A percentile compares a stretch with the other conserved stretches of the same genome.
phyloP scores from a whole-genome alignment of 2,329 filamentous ascomycete genomes.

The Graphiopsis chlorocephala region DNA sequence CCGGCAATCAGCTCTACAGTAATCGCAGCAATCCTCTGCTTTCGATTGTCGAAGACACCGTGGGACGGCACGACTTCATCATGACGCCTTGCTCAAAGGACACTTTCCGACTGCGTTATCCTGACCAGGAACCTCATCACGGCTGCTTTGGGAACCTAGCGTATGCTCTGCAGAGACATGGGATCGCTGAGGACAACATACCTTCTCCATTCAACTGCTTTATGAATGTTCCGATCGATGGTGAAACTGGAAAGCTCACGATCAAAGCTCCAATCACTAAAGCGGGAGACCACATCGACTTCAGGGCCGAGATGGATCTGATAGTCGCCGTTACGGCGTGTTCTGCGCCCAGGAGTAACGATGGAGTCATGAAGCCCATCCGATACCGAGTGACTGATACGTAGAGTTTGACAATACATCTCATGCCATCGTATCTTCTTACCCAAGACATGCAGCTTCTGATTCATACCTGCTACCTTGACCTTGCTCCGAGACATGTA shows the following conservation, averaged over 20 bases:
- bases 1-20: slow-evolving; percentile 22
- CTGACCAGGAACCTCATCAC: slow-evolving; percentile 26
- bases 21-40: slow-evolving; percentile 24
- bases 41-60: slow-evolving; percentile 21
- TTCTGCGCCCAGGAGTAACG: slow-evolving; percentile 26
- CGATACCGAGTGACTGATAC: slow-evolving; percentile 11
- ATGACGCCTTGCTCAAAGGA: slow-evolving; percentile 25
- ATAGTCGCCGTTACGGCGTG: slow-evolving; percentile 29
- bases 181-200: slow-evolving; percentile 24
- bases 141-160: slow-evolving; percentile 31
- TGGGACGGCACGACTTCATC: slow-evolving; percentile 24
- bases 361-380: slow-evolving; percentile 26
- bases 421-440: not conserved
- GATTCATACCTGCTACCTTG: not conserved
- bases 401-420: not conserved
- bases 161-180: slow-evolving; percentile 21
- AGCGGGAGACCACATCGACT: slow-evolving; percentile 27
- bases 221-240: slow-evolving; percentile 30
- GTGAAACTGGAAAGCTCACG: slow-evolving; percentile 23
- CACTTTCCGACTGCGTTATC: slow-evolving; percentile 27
- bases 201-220: slow-evolving; percentile 30
- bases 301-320: slow-evolving; percentile 30
- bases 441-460: not conserved
- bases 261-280: slow-evolving; percentile 27
- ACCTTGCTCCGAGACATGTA: not conserved